Evolutionary conservation across 768 basidiomycete genomes (phyloP).

Genomic region (Pleurotus ostreatus): DNA sequence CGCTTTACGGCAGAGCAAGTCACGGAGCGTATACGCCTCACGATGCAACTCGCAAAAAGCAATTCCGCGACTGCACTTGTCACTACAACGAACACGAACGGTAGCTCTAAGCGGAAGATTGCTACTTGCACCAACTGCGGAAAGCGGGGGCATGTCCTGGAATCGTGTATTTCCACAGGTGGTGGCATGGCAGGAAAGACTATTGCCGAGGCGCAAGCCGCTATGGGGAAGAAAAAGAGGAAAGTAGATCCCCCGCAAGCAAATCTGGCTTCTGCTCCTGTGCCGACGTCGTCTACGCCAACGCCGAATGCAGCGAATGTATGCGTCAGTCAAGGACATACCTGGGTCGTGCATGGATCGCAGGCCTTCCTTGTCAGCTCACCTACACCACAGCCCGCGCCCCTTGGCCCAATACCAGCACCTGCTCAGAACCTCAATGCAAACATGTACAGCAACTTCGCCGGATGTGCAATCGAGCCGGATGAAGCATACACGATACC

Average conservation of each 20-base stretch:
- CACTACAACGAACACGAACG: not conserved
- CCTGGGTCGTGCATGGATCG: not conserved
- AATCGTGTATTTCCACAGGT: slow-evolving; percentile 8
- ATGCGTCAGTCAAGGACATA: not conserved
- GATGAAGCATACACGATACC: not conserved
- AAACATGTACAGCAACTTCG: not conserved
- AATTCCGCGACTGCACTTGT: not conserved
- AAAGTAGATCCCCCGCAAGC: not conserved
- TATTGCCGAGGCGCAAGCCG: not conserved
- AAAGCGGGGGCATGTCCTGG: not conserved
- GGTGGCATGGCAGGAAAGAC: slow-evolving; percentile 11
- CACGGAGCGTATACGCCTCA: not conserved
- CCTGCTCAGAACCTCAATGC: not conserved
- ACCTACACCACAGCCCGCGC: not conserved
- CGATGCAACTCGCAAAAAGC: not conserved
- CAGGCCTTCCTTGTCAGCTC: too few species aligned
- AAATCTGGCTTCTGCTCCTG: not conserved
- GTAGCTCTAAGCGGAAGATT: not conserved
- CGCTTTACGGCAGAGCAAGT: not conserved
- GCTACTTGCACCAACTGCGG: slow-evolving; percentile 8
- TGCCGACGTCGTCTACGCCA: not conserved
- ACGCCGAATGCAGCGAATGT: not conserved
- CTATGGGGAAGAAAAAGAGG: not conserved
- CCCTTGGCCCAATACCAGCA: not conserved
- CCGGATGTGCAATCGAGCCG: not conserved